Base-by-base conservation (phyloP, 768 basidiomycete genomes). In the Collybiopsis confluens region DNA sequence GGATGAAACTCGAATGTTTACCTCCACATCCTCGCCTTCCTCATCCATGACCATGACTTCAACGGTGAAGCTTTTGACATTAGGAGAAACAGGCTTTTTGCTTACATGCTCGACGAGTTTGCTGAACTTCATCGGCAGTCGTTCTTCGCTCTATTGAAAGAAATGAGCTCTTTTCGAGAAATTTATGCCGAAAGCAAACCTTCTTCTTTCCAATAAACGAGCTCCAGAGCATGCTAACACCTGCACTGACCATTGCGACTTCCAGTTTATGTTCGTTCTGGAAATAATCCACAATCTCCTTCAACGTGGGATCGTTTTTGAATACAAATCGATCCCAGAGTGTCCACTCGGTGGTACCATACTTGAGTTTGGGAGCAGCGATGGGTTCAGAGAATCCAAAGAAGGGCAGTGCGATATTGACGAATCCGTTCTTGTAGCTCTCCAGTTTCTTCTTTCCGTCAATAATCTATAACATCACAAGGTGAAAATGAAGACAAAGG, bases 351-450 rank as follows among this genome's bases (percentile, higher is more conserved):
- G 81, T 89, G 41, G 76, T 68, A 52, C 86, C 85, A 67, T 93
- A 98, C 79, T 94, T 96, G 59, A 83, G 77, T 76, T 96, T 98
- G 57, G 80, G 63, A 18, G 94, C 92, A 3, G 85, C 86, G 58
- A 98, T 91, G 10, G 97, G 97, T 64, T 99, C 97, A 2, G 95
- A 98, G 78, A 98, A 99, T 24, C 92, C 97, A 65, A 98, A 98
- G 86, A 98, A 98, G 1, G 97, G 97, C 51, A 99, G 72, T 2
- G 97, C 97, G 51, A 99, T 79, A 70, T 99, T 99, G 63, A 98
- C 82, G 69, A 99, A 99, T 36, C 95, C 96, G 63, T 99, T 99
- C 81, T 97, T 98, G 81, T 92, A 99, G 45, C 88, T 81, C 60
- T 98, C 97, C 13, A 98, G 75, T 65, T 92, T 89, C 64, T 76